Conservation (phyloP, 1,284 basidiomycete genomes). For the Leccinum insigne region DNA sequence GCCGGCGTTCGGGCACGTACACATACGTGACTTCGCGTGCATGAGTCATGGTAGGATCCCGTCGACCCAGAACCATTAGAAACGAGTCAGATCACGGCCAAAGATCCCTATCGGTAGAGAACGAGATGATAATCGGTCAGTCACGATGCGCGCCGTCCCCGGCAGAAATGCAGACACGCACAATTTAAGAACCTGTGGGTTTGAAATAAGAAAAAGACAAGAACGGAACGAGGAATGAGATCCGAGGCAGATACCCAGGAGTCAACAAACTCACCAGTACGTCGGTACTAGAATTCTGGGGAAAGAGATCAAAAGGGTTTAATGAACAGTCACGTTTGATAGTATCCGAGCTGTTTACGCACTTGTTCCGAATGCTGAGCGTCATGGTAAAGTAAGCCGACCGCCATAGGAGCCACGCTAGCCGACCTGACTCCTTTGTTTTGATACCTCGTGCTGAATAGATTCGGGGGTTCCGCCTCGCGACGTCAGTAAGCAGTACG, state of each 20-base stretch:
- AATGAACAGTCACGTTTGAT: constrained; percentile 6
- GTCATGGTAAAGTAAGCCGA: constrained; percentile 82
- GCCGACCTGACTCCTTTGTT: constrained; percentile 63
- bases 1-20: not conserved
- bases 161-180: constrained; percentile 17
- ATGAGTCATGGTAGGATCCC: not conserved
- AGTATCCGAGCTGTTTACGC: constrained; percentile 20
- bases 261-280: constrained; percentile 57
- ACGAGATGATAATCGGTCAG: constrained; percentile 33
- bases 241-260: constrained; percentile 17
- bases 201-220: not conserved
- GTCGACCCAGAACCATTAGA: constrained; percentile 42
- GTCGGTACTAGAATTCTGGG: constrained; percentile 67
- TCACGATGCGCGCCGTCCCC: constrained; percentile 8
- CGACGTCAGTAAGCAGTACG: no score
- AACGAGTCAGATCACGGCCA: constrained; percentile 78
- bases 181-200: constrained; percentile 25
- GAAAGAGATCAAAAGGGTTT: constrained; percentile 5
- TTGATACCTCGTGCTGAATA: constrained; percentile 42
- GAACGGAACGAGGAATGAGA: not conserved
- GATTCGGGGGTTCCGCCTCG: no score
- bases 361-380: constrained; percentile 77
- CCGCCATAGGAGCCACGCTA: constrained; percentile 82
- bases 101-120: constrained; percentile 57
- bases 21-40: not conserved